Conservation (phyloP, 2,329 filamentous ascomycete genomes). For the Phyllosticta citriasiana region DNA sequence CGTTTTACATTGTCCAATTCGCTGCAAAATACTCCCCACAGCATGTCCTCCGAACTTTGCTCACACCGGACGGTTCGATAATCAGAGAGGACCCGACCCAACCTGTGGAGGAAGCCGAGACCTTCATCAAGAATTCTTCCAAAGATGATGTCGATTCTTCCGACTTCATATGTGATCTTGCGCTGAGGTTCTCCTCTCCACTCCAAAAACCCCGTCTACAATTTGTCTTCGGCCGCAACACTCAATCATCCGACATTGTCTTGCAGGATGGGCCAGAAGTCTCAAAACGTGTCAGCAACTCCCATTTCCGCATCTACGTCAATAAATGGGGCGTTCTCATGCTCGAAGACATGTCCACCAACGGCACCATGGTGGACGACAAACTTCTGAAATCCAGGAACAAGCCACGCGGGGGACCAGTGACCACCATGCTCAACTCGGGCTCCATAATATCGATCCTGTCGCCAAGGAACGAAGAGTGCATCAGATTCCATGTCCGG, state of each 20-base stretch:
- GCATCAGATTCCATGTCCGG: slow-evolving; percentile 75
- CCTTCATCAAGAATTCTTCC: slow-evolving; percentile 27
- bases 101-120: slow-evolving; percentile 31
- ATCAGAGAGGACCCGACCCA: slow-evolving; percentile 16
- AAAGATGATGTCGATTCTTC: slow-evolving; percentile 27
- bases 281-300: slow-evolving; percentile 71
- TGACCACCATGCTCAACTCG: slow-evolving; percentile 56
- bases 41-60: slow-evolving; percentile 47
- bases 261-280: slow-evolving; percentile 47
- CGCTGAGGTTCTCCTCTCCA: slow-evolving; percentile 65
- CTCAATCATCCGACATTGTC: slow-evolving; percentile 58
- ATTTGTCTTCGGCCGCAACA: slow-evolving; percentile 79
- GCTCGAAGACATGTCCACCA: slow-evolving; percentile 91
- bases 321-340: slow-evolving; percentile 81
- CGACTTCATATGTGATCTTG: slow-evolving; percentile 48
- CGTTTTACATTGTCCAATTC: slow-evolving; percentile 58
- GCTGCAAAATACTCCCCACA: slow-evolving; percentile 44
- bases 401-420: slow-evolving; percentile 18
- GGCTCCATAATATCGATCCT: slow-evolving; percentile 66
- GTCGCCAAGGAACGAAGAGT: slow-evolving; percentile 41
- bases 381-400: slow-evolving; percentile 48
- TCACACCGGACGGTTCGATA: slow-evolving; percentile 14
- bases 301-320: slow-evolving; percentile 90
- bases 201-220: slow-evolving; percentile 61
- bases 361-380: slow-evolving; percentile 80